Percentiles rank a stretch among this genome's conserved stretches.
These are phyloP conservation scores for Pholiota conissans DNA, from an alignment of 768 basidiomycete species.

Conservation along the genomic window DNA sequence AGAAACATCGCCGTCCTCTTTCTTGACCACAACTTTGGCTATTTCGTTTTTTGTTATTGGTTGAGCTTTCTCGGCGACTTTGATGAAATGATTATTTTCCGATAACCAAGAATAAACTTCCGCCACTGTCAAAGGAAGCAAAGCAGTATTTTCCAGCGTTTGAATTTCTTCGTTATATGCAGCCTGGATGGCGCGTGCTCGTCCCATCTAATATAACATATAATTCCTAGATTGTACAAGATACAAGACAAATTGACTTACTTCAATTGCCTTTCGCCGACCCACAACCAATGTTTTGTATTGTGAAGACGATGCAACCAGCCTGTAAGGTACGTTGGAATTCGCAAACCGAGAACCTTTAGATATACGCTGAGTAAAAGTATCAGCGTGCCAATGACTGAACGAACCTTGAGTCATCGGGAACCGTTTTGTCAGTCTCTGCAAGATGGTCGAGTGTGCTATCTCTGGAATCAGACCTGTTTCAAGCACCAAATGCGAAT, in stretches of 20 bases:
- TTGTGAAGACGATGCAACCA: constrained; percentile 32
- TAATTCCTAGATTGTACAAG: neutral
- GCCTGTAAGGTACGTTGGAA: constrained; percentile 37
- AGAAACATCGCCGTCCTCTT: neutral
- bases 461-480: neutral
- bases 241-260: constrained; percentile 18
- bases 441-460: constrained; percentile 32
- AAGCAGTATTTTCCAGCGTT: constrained; percentile 11
- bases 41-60: constrained; percentile 1
- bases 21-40: neutral
- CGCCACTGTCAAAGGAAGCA: constrained; percentile 35
- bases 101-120: constrained; percentile 49
- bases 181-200: constrained; percentile 43
- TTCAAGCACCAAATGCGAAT: neutral
- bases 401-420: constrained; percentile 44
- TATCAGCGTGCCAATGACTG: neutral
- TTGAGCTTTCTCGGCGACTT: neutral
- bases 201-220: constrained; percentile 39
- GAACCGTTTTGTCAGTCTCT: constrained; percentile 32
- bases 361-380: neutral
- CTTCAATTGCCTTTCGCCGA: constrained; percentile 53
- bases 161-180: constrained; percentile 32
- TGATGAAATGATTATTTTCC: constrained; percentile 37
- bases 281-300: constrained; percentile 40
- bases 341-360: constrained; percentile 21